A percentile compares a stretch with the other conserved stretches of the same genome.
These are phyloP conservation scores for Cordyceps sp. DNA, from an alignment of 2,329 filamentous ascomycete species.

Conservation along the genomic window DNA sequence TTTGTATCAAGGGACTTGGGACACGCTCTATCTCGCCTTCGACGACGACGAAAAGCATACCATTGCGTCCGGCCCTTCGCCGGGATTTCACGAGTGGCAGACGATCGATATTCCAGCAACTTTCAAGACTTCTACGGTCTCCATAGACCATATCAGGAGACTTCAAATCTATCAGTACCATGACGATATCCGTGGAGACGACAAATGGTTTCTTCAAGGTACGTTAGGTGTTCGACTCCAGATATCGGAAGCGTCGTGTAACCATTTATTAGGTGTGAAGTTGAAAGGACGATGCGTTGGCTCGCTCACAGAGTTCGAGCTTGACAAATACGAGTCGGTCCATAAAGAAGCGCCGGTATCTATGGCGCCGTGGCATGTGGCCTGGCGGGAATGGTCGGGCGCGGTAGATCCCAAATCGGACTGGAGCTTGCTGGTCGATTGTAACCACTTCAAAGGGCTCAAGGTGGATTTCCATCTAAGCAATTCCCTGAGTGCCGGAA, in stretches of 20 bases:
- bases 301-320: too few relatives aligned
- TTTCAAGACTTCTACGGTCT: not conserved
- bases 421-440: too few relatives aligned
- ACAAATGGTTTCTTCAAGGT: not conserved
- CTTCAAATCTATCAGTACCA: not conserved
- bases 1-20: not conserved
- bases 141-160: not conserved
- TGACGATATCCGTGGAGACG: not conserved
- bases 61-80: not conserved
- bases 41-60: not conserved
- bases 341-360: too few relatives aligned
- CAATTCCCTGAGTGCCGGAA: too few relatives aligned
- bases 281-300: not conserved
- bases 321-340: too few relatives aligned
- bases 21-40: not conserved
- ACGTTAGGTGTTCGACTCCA: not conserved
- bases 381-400: too few relatives aligned
- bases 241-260: not conserved
- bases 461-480: too few relatives aligned
- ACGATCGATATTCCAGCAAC: not conserved
- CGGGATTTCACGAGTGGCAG: not conserved
- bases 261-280: not conserved
- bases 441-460: too few relatives aligned
- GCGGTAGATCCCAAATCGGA: too few relatives aligned
- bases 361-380: too few relatives aligned